Evolutionary conservation across 2,329 filamentous ascomycete genomes (phyloP), one percentile per base, ranked within the genome.

Genomic region (Colletotrichum graminicola): DNA sequence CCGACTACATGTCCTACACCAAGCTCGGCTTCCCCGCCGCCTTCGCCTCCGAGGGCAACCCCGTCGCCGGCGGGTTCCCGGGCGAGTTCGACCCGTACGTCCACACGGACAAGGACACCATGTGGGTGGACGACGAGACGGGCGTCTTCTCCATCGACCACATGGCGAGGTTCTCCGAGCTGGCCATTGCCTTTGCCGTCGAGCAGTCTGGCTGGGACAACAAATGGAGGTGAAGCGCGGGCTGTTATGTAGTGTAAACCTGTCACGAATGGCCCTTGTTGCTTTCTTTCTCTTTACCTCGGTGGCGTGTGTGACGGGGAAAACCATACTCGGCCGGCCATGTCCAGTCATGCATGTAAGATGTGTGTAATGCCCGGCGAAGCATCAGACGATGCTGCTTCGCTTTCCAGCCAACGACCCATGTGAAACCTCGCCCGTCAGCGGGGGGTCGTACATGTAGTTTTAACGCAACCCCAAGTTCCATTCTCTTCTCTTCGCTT

Each of bases 1-100:
- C 82, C 21, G 82, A 83, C 61, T 83, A 83, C 75, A 82, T 82
- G 81, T 81, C 80, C 0, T 83, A 77, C 67, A 82, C 81, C 1
- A 74, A 80, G 74, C 73, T 79, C n/a, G 79, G 79, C n/a, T 83
- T 79, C 71, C 82, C 81, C 2, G 76, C 81, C 1, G 75, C 81
- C 0, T 83, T 83, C 63, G 82, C 81, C 1, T 76, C 78, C 0
- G 81, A 83, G 73, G 81, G 82, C 11, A 77, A 83, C 72, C 82
- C 80, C 1, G 73, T 78, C 2, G 73, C 73, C 10, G 76, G 75
- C n/a, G 75, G 74, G 1, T 77, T 78, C 62, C 75, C 76, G 0
- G 80, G 80, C 51, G 79, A 81, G 16, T 79, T 75, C n/a, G 80
- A 83, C 55, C 81, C 81, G 2, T 83, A 83, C 49, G 74, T 83